phyloP scores from a whole-genome alignment of 23 red algal genomes.

The Gracilariopsis chorda region DNA sequence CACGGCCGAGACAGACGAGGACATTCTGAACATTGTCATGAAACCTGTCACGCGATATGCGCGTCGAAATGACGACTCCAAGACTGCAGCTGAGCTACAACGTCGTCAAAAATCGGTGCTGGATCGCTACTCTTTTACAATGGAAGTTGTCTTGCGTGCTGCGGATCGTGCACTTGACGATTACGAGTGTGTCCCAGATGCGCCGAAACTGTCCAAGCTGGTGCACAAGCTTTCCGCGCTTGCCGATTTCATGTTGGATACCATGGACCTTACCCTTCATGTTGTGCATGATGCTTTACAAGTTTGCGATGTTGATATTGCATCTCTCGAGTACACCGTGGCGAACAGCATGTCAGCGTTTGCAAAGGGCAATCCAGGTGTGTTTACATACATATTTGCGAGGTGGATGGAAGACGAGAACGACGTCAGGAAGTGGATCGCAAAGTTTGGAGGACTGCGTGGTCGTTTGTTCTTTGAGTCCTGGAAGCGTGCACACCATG shows the following conservation, averaged over 20 bases:
- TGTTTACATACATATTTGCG: conserved; percentile 35
- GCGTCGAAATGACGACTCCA: neutral
- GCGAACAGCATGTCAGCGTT: conserved; percentile 15
- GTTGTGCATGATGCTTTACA: neutral
- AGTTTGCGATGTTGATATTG: conserved; percentile 10
- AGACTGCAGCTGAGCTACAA: neutral
- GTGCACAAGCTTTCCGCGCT: neutral
- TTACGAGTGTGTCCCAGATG: neutral
- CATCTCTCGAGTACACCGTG: conserved; percentile 14
- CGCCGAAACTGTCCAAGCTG: neutral
- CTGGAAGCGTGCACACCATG: conserved; percentile 24
- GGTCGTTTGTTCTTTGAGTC: conserved; percentile 23
- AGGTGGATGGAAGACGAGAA: conserved; percentile 35
- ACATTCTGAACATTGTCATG: neutral
- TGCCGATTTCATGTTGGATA: conserved; percentile 25
- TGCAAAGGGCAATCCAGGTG: neutral
- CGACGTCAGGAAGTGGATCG: conserved; percentile 15
- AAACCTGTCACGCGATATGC: neutral
- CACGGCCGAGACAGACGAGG: conserved; percentile 35
- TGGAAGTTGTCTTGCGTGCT: conserved; percentile 29
- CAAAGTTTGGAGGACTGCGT: conserved; percentile 32
- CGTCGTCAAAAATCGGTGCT: neutral
- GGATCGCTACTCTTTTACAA: conserved; percentile 23
- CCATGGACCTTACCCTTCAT: neutral
- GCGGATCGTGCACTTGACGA: conserved; percentile 27